Evolutionary conservation across 2,329 filamentous ascomycete genomes (phyloP).

Genomic region (Malbranchea zuffiana): DNA sequence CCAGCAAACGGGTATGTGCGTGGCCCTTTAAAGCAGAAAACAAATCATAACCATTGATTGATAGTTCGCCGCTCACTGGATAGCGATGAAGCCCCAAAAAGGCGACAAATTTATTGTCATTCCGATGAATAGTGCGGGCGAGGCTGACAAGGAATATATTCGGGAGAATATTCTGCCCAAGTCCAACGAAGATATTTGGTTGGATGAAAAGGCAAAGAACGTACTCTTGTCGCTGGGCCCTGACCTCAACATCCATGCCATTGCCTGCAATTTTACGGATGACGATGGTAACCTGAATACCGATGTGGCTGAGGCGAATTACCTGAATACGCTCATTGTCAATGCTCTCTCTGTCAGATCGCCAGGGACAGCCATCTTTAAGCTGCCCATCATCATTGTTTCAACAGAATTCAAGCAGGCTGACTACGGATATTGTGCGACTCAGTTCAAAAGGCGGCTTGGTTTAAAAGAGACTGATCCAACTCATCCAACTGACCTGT

Average conservation of each 20-base stretch:
- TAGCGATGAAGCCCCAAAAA: constrained; percentile 28
- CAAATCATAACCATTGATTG: neutral
- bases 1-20: constrained; percentile 33
- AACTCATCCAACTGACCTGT: constrained; percentile 29
- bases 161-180: constrained; percentile 30
- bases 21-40: no score
- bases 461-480: constrained; percentile 19
- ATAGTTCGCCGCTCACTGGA: constrained; percentile 32
- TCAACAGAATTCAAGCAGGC: constrained; percentile 35
- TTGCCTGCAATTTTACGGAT: constrained; percentile 36
- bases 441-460: constrained; percentile 35
- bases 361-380: neutral
- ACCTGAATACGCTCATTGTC: constrained; percentile 38
- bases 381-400: constrained; percentile 37
- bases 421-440: constrained; percentile 34
- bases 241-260: constrained; percentile 41
- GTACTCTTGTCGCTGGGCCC: constrained; percentile 36
- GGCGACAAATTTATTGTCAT: constrained; percentile 5
- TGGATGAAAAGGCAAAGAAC: constrained; percentile 26
- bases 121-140: constrained; percentile 2
- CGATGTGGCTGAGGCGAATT: constrained; percentile 40
- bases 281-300: constrained; percentile 31
- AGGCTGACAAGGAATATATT: constrained; percentile 33
- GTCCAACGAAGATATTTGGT: constrained; percentile 29
- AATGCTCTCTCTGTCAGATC: constrained; percentile 31